A percentile compares a stretch with the other conserved stretches of the same genome.
Conservation (phyloP, 768 basidiomycete species). For the Boletus sp. region DNA sequence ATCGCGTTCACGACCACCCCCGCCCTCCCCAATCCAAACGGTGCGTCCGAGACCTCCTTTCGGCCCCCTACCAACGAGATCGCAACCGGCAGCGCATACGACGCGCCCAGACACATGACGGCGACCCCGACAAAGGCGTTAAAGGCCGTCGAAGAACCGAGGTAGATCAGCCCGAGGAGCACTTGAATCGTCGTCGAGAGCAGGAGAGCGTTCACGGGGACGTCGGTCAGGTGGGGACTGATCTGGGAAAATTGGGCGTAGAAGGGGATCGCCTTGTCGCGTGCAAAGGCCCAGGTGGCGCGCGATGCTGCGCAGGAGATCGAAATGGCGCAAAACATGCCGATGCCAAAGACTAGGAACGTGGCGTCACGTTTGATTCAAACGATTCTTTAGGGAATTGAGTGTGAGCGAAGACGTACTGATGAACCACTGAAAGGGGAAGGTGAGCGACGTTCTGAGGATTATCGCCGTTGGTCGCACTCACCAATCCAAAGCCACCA, state of each 20-base stretch:
- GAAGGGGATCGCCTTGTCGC: conserved; percentile 64
- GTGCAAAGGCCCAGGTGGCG: conserved; percentile 69
- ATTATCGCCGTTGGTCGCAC: conserved; percentile 13
- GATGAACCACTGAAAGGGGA: conserved; percentile 39
- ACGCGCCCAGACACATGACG: conserved; percentile 64
- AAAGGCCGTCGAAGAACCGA: conserved; percentile 62
- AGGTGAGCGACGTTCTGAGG: neutral
- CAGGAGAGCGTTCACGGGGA: conserved; percentile 60
- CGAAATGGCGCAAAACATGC: conserved; percentile 64
- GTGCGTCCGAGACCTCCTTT: conserved; percentile 45
- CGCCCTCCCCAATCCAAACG: conserved; percentile 46
- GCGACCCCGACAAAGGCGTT: conserved; percentile 68
- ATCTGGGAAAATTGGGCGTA: conserved; percentile 48
- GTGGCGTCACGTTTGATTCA: neutral
- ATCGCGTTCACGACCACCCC: conserved; percentile 48
- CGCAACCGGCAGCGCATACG: conserved; percentile 60
- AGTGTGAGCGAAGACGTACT: conserved; percentile 25
- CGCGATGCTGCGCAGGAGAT: conserved; percentile 66
- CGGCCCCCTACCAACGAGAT: conserved; percentile 49
- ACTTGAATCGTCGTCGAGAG: conserved; percentile 59
- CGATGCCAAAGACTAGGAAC: conserved; percentile 48
- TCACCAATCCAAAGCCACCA: conserved; percentile 62
- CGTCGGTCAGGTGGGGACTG: conserved; percentile 38
- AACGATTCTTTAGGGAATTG: no score
- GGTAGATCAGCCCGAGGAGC: conserved; percentile 59